Evolutionary conservation across 352 stramenopile genomes (phyloP).

Genomic region (Phytophthora hybrid): DNA sequence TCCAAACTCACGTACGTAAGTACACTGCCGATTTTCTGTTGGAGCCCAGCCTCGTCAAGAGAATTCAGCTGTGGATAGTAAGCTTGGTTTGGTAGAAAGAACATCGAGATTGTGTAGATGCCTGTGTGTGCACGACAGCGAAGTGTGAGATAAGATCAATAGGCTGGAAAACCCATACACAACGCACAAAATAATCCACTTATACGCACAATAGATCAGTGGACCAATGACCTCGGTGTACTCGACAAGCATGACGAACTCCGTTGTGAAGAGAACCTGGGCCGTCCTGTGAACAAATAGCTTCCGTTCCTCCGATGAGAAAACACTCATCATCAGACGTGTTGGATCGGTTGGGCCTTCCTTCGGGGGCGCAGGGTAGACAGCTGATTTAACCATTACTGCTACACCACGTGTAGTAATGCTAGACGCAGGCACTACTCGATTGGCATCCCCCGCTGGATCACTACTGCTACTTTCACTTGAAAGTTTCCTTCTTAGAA

Average conservation of each 20-base stretch:
- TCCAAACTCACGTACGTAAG: constrained; percentile 18
- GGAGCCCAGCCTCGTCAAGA: neutral
- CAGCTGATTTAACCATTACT: neutral
- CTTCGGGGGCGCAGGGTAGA: neutral
- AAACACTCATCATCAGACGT: neutral
- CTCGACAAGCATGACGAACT: neutral
- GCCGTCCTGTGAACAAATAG: constrained; percentile 8
- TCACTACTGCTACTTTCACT: neutral
- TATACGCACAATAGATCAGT: constrained; percentile 2
- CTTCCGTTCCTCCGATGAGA: neutral
- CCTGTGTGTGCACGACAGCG: neutral
- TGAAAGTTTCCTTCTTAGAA: neutral
- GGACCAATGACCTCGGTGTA: neutral
- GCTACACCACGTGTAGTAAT: neutral
- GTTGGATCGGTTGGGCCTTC: neutral
- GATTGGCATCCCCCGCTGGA: neutral
- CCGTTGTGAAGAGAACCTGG: neutral
- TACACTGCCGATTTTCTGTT: constrained; percentile 27
- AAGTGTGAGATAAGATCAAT: no score
- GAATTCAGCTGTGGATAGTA: constrained; percentile 2
- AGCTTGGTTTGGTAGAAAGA: neutral
- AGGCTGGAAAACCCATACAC: no score
- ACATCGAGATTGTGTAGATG: constrained; percentile 1
- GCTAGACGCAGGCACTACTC: neutral
- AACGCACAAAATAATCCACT: no score